Evolutionary conservation across 768 basidiomycete species (phyloP).

Genomic region (Paxillus ammoniavirescens): DNA sequence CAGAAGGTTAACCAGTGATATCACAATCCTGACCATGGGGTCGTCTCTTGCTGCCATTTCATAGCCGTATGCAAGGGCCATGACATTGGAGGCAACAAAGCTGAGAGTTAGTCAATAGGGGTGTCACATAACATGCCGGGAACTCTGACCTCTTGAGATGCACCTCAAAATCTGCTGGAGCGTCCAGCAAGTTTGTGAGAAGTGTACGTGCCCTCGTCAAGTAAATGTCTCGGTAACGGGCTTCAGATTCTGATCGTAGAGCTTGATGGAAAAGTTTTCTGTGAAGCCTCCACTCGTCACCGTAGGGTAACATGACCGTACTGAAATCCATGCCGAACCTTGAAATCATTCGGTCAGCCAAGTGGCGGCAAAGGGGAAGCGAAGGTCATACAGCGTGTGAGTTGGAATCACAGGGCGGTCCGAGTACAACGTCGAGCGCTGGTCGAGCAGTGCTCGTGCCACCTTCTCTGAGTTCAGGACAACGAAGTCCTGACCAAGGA

Average conservation of each 20-base stretch:
- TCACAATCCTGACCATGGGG: conserved; percentile 19
- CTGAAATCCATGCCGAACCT: conserved; percentile 29
- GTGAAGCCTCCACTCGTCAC: conserved; percentile 30
- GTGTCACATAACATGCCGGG: neutral
- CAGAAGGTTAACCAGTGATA: conserved; percentile 17
- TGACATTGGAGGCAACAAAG: conserved; percentile 25
- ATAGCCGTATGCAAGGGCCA: conserved; percentile 27
- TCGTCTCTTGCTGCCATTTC: conserved; percentile 17
- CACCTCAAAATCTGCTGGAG: conserved; percentile 21
- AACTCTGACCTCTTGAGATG: conserved; percentile 20
- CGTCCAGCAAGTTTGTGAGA: conserved; percentile 19
- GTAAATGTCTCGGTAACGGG: conserved; percentile 19
- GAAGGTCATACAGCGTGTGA: conserved; percentile 10
- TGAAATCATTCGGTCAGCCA: neutral
- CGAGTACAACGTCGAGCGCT: conserved; percentile 27
- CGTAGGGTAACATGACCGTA: conserved; percentile 28
- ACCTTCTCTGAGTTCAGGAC: conserved; percentile 29
- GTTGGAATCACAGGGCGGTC: conserved; percentile 22
- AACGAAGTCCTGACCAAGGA: conserved; percentile 24
- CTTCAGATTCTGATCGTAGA: conserved; percentile 22
- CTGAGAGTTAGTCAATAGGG: conserved; percentile 3
- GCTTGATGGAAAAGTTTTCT: conserved; percentile 29
- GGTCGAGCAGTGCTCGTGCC: conserved; percentile 25
- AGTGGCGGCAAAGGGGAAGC: neutral
- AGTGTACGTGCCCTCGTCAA: conserved; percentile 18